Base-by-base conservation (phyloP, 306 rosid species). In the Calophaca sinica region DNA sequence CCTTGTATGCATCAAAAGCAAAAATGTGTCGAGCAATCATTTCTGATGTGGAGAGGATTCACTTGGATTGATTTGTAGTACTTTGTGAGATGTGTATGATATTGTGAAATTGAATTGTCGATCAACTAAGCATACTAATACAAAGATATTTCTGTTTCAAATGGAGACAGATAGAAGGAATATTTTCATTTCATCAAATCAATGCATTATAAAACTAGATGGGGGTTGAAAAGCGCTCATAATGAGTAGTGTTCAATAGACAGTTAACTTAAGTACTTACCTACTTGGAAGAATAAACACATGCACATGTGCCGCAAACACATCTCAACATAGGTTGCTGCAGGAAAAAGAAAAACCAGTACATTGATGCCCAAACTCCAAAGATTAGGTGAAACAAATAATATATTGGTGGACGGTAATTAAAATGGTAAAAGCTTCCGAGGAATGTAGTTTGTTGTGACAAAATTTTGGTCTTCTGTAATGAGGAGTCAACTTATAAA, bases 361-460 rank as follows among this genome's bases (percentile, higher is more conserved):
- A 1, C 5, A 8, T 26, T 55, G n/a, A 8, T 26, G 36, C 26
- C 26, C 26, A 20, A 20, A 20, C 26, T 55, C 36, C 33, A 9
- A 55, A 55, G 35, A 28, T 28, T 55, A 55, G 12, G 62, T 12
- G 45, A 60, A 35, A n/a, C 44, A 60, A 60, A 6, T 60, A 60
- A 60, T 60, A 60, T 60, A 12, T 60, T n/a, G 44, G 13, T 15
- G 14, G 5, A 33, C 33, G 12, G 44, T 60, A n/a, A 35, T 33
- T 60, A n/a, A 32, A 9, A 61, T 61, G 11, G 46, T 61, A 61
- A 9, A 33, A 12, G 45, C 29, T 61, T n/a, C 29, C 48, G 4
- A 15, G 32, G 69, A 58, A 20, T 60, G 55, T 41, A 7, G 79
- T 76, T 57, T 77, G 52, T 68, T 38, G 36, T 48, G 38, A 60